Base-by-base conservation (phyloP, 2,329 filamentous ascomycete genomes). In the Magnaporthales sp. region DNA sequence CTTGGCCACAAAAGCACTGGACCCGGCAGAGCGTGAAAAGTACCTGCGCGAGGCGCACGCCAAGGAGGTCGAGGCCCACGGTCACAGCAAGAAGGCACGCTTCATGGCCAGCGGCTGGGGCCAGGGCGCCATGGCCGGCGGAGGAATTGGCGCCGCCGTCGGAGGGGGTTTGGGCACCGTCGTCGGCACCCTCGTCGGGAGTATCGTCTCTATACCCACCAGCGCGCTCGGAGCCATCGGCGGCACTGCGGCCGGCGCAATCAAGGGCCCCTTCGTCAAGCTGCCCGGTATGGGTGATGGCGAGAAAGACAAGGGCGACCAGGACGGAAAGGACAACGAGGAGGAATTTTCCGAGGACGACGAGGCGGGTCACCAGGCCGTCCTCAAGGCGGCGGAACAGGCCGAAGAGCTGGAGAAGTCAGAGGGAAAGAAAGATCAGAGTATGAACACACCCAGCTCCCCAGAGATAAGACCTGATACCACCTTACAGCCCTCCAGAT, bases 61-160 rank as follows among this genome's bases (percentile, higher is more conserved):
- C 19, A 67, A 67, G 60, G 66, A 67, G 32, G 64, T 67, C 31
- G 62, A 67, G 64, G 66, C 66, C 9, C 66, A 66, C 32, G 66
- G 66, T 5, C 63, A 67, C 31, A 67, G 66, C 66, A 67, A 67
- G 58, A 67, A 66, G 66, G 66, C 66, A 8, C 66, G 66, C 19
- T 63, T 60, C 58, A 51, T 67, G 66, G 66, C 66, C 13, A 67
- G 66, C 66, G 66, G 66, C 11, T 67, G 66, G 66, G 66, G 66
- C 9, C 66, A 67, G 66, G 66, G 66, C n/a, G 66, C 66, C 32
- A 51, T n/a, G 9, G 64, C 63, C 29, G 66, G 66, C 11, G 66
- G 54, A 9, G 66, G 63, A 3, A 65, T 67, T 11, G 51, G 54
- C 46, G 63, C 54, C 24, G 66, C 64, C 11, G 56, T 67, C 31